Conservation (phyloP, 805 yeast genomes). For the Schizosaccharomyces lindneri region DNA sequence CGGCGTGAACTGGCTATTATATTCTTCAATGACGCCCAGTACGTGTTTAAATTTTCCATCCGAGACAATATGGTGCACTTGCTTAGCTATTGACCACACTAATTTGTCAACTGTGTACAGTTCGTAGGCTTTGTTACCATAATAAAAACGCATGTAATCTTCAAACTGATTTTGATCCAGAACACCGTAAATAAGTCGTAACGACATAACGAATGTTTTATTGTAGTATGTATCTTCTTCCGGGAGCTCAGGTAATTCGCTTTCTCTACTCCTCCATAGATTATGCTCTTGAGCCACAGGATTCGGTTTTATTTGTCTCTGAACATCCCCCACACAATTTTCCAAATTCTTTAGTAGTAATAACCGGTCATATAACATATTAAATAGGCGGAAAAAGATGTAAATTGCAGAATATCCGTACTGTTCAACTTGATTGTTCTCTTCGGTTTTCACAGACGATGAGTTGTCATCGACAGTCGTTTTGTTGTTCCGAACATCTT, state of each 20-base stretch:
- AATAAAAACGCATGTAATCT: conserved; percentile 84
- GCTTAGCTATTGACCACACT: conserved; percentile 58
- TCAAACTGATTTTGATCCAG: conserved; percentile 87
- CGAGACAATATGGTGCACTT: conserved; percentile 59
- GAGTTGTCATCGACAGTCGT: not conserved
- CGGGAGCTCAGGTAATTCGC: not conserved
- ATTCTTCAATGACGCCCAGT: conserved; percentile 55
- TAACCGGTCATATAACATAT: conserved; percentile 58
- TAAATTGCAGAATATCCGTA: conserved; percentile 77
- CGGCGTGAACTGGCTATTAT: conserved; percentile 36
- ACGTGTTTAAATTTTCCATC: conserved; percentile 64
- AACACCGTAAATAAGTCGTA: conserved; percentile 60
- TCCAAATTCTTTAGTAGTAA: conserved; percentile 51
- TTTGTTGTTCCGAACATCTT: not conserved
- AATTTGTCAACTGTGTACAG: conserved; percentile 84
- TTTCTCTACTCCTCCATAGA: not conserved
- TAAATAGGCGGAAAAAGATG: conserved; percentile 66
- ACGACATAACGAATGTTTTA: conserved; percentile 22
- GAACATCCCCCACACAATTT: not conserved
- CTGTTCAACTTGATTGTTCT: conserved; percentile 31
- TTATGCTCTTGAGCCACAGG: not conserved
- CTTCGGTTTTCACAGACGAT: not conserved
- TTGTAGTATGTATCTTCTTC: not conserved
- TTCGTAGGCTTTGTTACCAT: conserved; percentile 77
- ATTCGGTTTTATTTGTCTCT: not conserved